These are phyloP conservation scores for Brassica napus DNA, from an alignment of 345 rosid species.

Conservation along the genomic window Da-Ae NC_063451.1:23349001-23349500, in stretches of 20 bases:
- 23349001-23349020: conserved; percentile 57
- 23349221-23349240: conserved; percentile 66
- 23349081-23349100: conserved; percentile 37
- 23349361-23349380: conserved; percentile 21
- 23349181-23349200: conserved; percentile 46
- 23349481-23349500: conserved; percentile 83
- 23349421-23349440: conserved; percentile 57
- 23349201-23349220: conserved; percentile 70
- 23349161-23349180: conserved; percentile 66
- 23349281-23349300: conserved; percentile 62
- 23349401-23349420: conserved; percentile 45
- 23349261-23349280: conserved; percentile 48
- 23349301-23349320: conserved; percentile 31
- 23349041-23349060: conserved; percentile 60
- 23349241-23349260: conserved; percentile 49
- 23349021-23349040: conserved; percentile 43
- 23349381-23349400: conserved; percentile 52
- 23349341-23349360: neutral
- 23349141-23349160: conserved; percentile 83
- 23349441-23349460: conserved; percentile 61
- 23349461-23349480: conserved; percentile 81
- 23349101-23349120: conserved; percentile 40
- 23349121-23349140: conserved; percentile 64
- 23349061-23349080: conserved; percentile 51
- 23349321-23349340: neutral